Conservation (phyloP, 371 early-diverging fungal species). For the Mucor indicus region DNA sequence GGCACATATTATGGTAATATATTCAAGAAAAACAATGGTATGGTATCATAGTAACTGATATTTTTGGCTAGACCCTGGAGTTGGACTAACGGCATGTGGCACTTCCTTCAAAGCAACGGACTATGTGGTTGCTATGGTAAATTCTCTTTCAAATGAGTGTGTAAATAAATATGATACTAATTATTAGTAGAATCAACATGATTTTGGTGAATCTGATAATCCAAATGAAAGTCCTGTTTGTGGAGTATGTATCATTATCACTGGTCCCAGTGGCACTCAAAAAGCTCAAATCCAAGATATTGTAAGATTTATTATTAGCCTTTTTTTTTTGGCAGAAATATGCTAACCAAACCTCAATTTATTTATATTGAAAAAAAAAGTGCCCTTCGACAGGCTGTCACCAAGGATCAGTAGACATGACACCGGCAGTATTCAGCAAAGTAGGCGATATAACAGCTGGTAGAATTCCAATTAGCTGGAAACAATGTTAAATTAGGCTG, state of each 20-base stretch:
- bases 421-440: slow-evolving; percentile 39
- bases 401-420: slow-evolving; percentile 41
- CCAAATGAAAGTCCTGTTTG: slow-evolving; percentile 46
- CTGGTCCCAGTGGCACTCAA: slow-evolving; percentile 34
- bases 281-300: slow-evolving; percentile 44
- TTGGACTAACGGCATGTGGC: slow-evolving; percentile 42
- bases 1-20: slow-evolving; percentile 45
- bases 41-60: not conserved
- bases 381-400: slow-evolving; percentile 38
- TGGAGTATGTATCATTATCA: slow-evolving; percentile 39
- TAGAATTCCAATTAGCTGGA: slow-evolving; percentile 42
- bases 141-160: not conserved
- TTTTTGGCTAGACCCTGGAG: slow-evolving; percentile 37
- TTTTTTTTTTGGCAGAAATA: not conserved
- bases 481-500: slow-evolving; percentile 36
- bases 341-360: not conserved
- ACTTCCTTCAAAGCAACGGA: slow-evolving; percentile 36
- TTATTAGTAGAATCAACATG: slow-evolving; percentile 29
- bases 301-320: slow-evolving; percentile 18
- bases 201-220: slow-evolving; percentile 37
- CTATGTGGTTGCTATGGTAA: slow-evolving; percentile 41
- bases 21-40: not conserved
- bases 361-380: slow-evolving; percentile 13
- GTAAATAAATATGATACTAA: not conserved
- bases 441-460: slow-evolving; percentile 34